Conservation (phyloP, 805 yeast genomes). For the Blastobotrys parvus region DNA sequence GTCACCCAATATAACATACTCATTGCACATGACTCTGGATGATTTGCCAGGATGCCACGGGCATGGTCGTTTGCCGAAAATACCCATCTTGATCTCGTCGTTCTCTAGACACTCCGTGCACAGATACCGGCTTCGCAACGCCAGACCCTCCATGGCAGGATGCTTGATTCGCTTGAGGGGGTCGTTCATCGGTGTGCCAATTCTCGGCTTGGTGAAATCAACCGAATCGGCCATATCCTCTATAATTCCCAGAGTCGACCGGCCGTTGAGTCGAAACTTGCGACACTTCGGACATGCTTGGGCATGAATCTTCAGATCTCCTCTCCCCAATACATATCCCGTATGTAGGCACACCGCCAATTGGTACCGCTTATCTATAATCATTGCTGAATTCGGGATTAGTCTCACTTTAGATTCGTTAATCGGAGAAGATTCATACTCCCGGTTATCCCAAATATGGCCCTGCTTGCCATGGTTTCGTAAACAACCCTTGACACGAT, state of each 20-base stretch:
- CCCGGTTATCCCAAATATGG: background rate
- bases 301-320: background rate
- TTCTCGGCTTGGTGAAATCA: background rate
- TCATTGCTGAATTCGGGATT: background rate
- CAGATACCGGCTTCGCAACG: background rate
- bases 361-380: background rate
- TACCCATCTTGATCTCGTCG: background rate
- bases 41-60: background rate
- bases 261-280: background rate
- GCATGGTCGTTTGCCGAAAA: background rate
- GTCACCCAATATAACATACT: background rate
- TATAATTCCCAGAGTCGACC: background rate
- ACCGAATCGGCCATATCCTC: background rate
- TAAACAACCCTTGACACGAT: background rate
- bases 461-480: background rate
- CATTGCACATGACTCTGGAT: background rate
- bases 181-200: background rate
- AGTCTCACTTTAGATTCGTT: background rate
- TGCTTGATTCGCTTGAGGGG: background rate
- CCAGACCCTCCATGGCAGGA: background rate
- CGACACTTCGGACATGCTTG: background rate
- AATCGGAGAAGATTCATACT: background rate
- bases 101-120: background rate
- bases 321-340: background rate
- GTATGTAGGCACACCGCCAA: background rate